Base-by-base conservation (phyloP, 768 basidiomycete species). In the Polyporus arcularius region DNA sequence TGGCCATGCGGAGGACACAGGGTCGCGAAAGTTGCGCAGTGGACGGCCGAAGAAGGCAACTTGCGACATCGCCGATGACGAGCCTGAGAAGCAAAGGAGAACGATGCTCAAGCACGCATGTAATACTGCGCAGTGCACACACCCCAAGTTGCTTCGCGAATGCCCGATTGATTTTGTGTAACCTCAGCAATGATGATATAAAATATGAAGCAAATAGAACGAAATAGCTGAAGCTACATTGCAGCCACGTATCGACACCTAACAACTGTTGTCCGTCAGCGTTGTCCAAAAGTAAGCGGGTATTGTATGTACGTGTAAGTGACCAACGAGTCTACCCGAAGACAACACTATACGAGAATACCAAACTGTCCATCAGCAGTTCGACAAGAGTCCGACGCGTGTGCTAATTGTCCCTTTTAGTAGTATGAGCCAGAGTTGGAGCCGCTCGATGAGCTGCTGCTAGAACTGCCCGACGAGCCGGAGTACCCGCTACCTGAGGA, bases 301-400 rank as follows among this genome's bases (percentile, higher is more conserved):
- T 16, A 26, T 45, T 16, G n/a, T 45, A 45, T 45, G 35, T 9
- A 53, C 15, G 42, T 28, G 54, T 26, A 26, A 26, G 21, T 26
- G 21, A 26, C 30, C 46, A 40, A 53, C 52, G 48, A 41, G 26
- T 40, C 51, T 54, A 53, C 30, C 49, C 53, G 30, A 47, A 55
- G 56, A 53, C 50, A 57, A 53, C 48, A 43, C 52, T 7, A 21
- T 21, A 48, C 48, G 56, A 26, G 30, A 53, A 39, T 48, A 63
- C 57, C 62, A 63, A 63, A 63, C 62, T 63, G 62, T 63, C 62
- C 62, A 57, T 51, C 38, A 56, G 54, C 62, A 63, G 61, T 62
- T 58, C 57, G 61, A 58, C 61, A 47, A 56, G 57, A 59, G 62
- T 63, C 62, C 62, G 58, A 47, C 45, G 21, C 21, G 45, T 55